Evolutionary conservation across 495 filamentous ascomycete genomes (phyloP).

Genomic region (Talaromyces trachyspermus): DNA sequence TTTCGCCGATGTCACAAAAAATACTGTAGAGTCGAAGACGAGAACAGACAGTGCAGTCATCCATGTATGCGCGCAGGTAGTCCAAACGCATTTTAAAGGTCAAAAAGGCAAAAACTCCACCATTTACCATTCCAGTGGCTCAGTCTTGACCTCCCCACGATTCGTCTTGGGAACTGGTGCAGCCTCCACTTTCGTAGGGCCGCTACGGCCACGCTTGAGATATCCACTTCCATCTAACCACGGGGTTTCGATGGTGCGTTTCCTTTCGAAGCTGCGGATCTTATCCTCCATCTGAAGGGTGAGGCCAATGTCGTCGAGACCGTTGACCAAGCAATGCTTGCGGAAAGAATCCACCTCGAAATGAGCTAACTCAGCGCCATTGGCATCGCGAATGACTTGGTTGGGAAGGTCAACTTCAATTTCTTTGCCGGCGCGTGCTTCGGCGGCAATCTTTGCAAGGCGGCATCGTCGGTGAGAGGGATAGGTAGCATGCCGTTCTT

Average conservation of each 20-base stretch:
- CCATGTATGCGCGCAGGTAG: too few species aligned
- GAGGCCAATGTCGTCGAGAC: conserved; percentile 91
- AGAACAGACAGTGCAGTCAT: too few species aligned
- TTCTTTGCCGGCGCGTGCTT: conserved; percentile 76
- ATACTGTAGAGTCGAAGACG: too few species aligned
- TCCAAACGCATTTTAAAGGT: conserved; percentile 6
- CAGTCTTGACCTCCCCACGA: conserved; percentile 71
- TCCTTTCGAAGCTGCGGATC: conserved; percentile 75
- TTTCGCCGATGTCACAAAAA: too few species aligned
- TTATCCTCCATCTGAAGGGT: conserved; percentile 88
- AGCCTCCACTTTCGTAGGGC: conserved; percentile 68
- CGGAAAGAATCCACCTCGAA: conserved; percentile 90
- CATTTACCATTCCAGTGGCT: conserved; percentile 91
- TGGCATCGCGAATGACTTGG: conserved; percentile 71
- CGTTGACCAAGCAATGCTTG: conserved; percentile 91
- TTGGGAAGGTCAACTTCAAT: conserved; percentile 86
- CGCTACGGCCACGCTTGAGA: conserved; percentile 58
- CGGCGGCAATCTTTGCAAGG: conserved; percentile 66
- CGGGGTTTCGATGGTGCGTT: conserved; percentile 69
- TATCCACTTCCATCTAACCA: conserved; percentile 91
- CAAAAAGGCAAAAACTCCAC: conserved; percentile 14
- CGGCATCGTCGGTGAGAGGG: conserved; percentile 57
- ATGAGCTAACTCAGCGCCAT: conserved; percentile 60
- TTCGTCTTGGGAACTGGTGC: conserved; percentile 86
- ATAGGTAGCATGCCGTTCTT: conserved; percentile 99